Evolutionary conservation across 768 basidiomycete species (phyloP).

Genomic region (Leccinum longicurvipes): DNA sequence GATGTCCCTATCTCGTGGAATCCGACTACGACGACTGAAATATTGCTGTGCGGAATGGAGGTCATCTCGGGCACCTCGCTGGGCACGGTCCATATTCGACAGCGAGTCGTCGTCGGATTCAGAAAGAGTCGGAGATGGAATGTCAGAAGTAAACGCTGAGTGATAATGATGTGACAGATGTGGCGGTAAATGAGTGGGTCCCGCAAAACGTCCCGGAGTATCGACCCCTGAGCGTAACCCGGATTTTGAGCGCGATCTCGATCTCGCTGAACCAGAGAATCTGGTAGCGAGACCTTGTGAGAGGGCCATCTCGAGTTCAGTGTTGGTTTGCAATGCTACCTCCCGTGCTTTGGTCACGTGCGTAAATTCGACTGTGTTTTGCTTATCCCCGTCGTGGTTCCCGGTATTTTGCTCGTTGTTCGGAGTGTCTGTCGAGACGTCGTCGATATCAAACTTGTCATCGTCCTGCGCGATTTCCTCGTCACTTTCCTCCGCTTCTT

Average conservation of each 20-base stretch:
- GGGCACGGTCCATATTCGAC: conserved; percentile 34
- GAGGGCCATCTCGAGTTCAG: conserved; percentile 30
- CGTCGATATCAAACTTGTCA: conserved; percentile 91
- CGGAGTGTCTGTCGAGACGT: conserved; percentile 64
- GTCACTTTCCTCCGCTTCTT: conserved; percentile 39
- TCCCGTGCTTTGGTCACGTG: conserved; percentile 32
- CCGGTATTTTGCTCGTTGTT: background rate
- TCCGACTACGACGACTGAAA: conserved; percentile 49
- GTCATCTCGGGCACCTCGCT: conserved; percentile 52
- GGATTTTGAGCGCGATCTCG: conserved; percentile 34
- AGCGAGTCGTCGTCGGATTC: conserved; percentile 39
- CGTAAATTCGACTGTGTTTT: conserved; percentile 10
- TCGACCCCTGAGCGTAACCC: conserved; percentile 57
- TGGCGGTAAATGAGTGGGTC: conserved; percentile 48
- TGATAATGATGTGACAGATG: conserved; percentile 18
- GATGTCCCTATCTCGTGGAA: conserved; percentile 57
- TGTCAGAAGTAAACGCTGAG: conserved; percentile 30
- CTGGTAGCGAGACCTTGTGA: conserved; percentile 31
- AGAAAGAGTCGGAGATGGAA: conserved; percentile 36
- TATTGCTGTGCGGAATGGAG: conserved; percentile 39
- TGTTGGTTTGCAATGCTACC: conserved; percentile 22
- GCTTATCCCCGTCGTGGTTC: conserved; percentile 12
- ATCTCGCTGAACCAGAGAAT: conserved; percentile 22
- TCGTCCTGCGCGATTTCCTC: conserved; percentile 56
- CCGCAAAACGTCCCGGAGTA: conserved; percentile 59